phyloP scores from a whole-genome alignment of 2,329 filamentous ascomycete species.

The Aspergillus ochraceus region DNA sequence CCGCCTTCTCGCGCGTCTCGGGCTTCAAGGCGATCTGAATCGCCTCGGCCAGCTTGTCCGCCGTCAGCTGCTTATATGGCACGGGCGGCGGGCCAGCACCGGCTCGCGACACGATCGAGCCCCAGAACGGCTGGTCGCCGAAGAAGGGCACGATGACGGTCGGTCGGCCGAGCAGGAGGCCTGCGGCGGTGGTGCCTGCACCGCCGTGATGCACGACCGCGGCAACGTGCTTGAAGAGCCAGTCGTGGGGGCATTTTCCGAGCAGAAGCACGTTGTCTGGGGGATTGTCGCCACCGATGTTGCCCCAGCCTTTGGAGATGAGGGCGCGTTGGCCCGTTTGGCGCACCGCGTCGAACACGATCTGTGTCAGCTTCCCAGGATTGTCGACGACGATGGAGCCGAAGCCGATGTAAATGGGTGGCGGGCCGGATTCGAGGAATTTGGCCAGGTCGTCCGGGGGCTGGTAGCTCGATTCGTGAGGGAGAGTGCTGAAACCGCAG shows the following conservation, averaged over 20 bases:
- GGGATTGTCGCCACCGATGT: constrained; percentile 71
- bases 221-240: constrained; percentile 79
- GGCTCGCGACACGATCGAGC: constrained; percentile 70
- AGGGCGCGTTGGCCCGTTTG: constrained; percentile 71
- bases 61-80: constrained; percentile 66
- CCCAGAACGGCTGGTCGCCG: constrained; percentile 83
- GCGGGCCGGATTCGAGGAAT: constrained; percentile 68
- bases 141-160: constrained; percentile 87
- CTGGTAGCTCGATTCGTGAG: constrained; percentile 64
- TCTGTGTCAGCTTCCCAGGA: constrained; percentile 66
- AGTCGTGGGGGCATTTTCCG: constrained; percentile 84
- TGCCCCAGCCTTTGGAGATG: constrained; percentile 87
- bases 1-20: constrained; percentile 58
- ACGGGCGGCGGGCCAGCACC: constrained; percentile 72
- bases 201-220: constrained; percentile 86
- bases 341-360: constrained; percentile 70
- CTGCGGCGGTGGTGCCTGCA: constrained; percentile 82
- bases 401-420: constrained; percentile 80
- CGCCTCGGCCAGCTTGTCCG: constrained; percentile 64
- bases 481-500: constrained; percentile 75
- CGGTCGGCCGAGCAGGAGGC: constrained; percentile 76
- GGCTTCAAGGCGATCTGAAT: constrained; percentile 62
- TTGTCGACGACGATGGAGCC: constrained; percentile 81
- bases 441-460: constrained; percentile 64
- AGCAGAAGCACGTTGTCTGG: constrained; percentile 79